A percentile compares a stretch with the other conserved stretches of the same genome.
phyloP scores from a whole-genome alignment of 345 rosid species.

The Eucalyptus marginata region DNA sequence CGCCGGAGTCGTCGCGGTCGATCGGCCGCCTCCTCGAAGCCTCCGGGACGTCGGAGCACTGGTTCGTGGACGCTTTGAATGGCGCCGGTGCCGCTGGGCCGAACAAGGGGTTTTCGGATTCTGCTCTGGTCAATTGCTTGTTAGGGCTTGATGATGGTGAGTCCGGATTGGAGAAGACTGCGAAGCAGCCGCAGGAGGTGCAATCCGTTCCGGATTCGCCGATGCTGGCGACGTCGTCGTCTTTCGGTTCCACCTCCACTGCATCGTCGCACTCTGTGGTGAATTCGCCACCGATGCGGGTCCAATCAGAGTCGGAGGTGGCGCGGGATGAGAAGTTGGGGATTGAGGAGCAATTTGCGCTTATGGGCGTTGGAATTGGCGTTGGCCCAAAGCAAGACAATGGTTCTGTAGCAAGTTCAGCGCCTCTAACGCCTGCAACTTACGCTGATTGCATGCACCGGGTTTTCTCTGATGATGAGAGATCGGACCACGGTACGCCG shows the following conservation, averaged over 20 bases:
- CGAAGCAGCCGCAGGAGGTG: slow-evolving; percentile 46
- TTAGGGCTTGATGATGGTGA: slow-evolving; percentile 47
- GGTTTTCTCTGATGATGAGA: slow-evolving; percentile 77
- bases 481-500: slow-evolving; percentile 71
- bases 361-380: slow-evolving; percentile 25
- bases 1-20: slow-evolving; percentile 65
- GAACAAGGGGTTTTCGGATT: slow-evolving; percentile 65
- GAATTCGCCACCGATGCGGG: slow-evolving; percentile 79
- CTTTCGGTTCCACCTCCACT: slow-evolving; percentile 81
- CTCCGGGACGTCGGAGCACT: slow-evolving; percentile 62
- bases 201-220: slow-evolving; percentile 92
- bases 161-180: slow-evolving; percentile 16
- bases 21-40: slow-evolving; percentile 59
- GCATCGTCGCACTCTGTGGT: slow-evolving; percentile 66
- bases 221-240: slow-evolving; percentile 78
- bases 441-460: background rate
- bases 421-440: slow-evolving; percentile 16
- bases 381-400: slow-evolving; percentile 40
- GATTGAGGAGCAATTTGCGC: slow-evolving; percentile 81
- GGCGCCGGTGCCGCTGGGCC: slow-evolving; percentile 28
- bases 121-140: slow-evolving; percentile 60
- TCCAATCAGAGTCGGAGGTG: slow-evolving; percentile 30
- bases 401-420: slow-evolving; percentile 39
- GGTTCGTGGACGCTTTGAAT: slow-evolving; percentile 87
- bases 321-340: slow-evolving; percentile 50